Conservation (phyloP, 805 yeast genomes). For the Saturnispora quitensis region DNA sequence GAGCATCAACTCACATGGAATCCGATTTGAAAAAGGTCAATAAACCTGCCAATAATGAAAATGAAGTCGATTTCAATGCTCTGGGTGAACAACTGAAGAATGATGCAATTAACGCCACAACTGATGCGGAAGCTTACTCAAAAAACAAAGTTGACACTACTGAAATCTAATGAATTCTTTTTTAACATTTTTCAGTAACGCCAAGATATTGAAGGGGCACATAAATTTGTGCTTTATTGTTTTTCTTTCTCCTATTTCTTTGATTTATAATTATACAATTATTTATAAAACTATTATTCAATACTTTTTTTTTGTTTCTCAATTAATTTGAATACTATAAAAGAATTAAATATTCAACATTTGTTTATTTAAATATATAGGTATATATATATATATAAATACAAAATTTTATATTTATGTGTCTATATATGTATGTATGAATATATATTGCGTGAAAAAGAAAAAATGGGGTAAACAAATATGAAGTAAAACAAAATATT, state of each 20-base stretch:
- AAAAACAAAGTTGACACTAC: conserved; percentile 12
- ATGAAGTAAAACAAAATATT: neutral
- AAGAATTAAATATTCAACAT: no score
- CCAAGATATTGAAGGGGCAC: neutral
- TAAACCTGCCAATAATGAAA: conserved; percentile 1
- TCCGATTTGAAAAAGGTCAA: conserved; percentile 3
- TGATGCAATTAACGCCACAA: conserved; percentile 10
- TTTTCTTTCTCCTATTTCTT: neutral
- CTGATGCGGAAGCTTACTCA: conserved; percentile 8
- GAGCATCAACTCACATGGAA: conserved; percentile 4
- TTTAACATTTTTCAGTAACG: neutral
- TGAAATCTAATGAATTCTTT: neutral
- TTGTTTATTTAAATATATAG: no score
- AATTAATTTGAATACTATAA: no score
- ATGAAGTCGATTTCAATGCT: conserved; percentile 13
- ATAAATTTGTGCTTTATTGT: neutral
- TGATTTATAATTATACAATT: neutral
- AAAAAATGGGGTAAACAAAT: neutral
- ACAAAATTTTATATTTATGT: no score
- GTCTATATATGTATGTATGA: neutral
- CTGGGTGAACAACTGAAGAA: conserved; percentile 14
- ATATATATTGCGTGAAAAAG: neutral
- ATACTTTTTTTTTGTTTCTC: neutral
- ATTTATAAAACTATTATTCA: neutral
- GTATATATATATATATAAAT: no score